phyloP scores from a whole-genome alignment of 2,329 filamentous ascomycete species.

The Daldinia sp. region DNA sequence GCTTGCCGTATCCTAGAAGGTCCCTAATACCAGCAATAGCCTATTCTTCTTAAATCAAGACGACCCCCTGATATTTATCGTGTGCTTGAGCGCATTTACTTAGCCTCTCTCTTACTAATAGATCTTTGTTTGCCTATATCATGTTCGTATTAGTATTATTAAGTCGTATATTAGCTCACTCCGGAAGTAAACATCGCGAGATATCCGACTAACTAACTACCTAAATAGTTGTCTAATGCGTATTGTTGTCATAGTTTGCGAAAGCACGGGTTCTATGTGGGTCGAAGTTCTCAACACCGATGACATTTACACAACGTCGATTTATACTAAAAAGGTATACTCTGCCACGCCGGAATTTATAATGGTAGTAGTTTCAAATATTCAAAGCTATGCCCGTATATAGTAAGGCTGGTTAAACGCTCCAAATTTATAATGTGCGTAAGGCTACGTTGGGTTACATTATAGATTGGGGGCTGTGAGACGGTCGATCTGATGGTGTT shows the following conservation, averaged over 20 bases:
- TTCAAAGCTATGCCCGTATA: slow-evolving; percentile 15
- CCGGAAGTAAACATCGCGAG: slow-evolving; percentile 4
- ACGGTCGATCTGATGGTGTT: slow-evolving; percentile 31
- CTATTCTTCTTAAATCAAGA: slow-evolving; percentile 12
- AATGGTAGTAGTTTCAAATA: slow-evolving; percentile 5
- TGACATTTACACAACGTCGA: background rate
- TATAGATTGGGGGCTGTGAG: slow-evolving; percentile 30
- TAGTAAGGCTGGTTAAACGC: slow-evolving; percentile 32
- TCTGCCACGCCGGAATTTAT: slow-evolving; percentile 11
- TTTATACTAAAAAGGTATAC: slow-evolving; percentile 16
- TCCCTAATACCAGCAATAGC: slow-evolving; percentile 15
- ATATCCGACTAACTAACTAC: slow-evolving; percentile 7
- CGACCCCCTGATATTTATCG: slow-evolving; percentile 5
- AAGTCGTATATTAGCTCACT: slow-evolving; percentile 1
- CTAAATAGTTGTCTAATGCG: no score
- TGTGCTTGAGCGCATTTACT: background rate
- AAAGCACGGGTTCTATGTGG: slow-evolving; percentile 14
- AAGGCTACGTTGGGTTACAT: slow-evolving; percentile 35
- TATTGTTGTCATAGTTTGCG: slow-evolving; percentile 25
- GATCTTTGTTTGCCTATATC: background rate
- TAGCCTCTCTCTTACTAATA: background rate
- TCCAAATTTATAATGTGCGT: slow-evolving; percentile 20
- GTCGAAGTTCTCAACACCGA: slow-evolving; percentile 10
- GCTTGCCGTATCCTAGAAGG: slow-evolving; percentile 8
- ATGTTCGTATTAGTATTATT: background rate